phyloP scores from a whole-genome alignment of 2,329 filamentous ascomycete genomes.

The Cladosporium cucumerinum region DNA sequence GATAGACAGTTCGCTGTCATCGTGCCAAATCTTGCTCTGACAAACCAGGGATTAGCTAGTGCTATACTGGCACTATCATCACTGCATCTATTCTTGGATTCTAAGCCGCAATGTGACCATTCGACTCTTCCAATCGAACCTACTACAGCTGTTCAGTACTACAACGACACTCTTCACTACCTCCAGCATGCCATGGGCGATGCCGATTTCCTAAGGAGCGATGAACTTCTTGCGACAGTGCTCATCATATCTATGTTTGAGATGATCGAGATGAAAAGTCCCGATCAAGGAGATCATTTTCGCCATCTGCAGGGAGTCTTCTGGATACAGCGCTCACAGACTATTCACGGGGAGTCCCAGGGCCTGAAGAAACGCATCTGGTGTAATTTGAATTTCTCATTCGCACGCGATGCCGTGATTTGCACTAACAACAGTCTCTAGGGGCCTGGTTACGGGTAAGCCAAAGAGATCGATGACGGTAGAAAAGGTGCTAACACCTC shows the following conservation, averaged over 20 bases:
- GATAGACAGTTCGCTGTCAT: slow-evolving; percentile 34
- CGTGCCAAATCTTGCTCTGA: slow-evolving; percentile 40
- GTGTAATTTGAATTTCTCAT: slow-evolving; percentile 38
- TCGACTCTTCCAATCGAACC: slow-evolving; percentile 19
- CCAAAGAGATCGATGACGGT: neutral
- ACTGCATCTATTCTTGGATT: slow-evolving; percentile 45
- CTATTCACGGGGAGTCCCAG: slow-evolving; percentile 55
- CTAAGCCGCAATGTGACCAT: slow-evolving; percentile 19
- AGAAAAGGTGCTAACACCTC: slow-evolving; percentile 35
- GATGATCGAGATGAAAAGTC: slow-evolving; percentile 46
- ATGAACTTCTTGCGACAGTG: slow-evolving; percentile 56
- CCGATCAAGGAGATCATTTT: slow-evolving; percentile 36
- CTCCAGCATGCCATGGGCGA: slow-evolving; percentile 56
- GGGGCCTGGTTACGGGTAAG: slow-evolving; percentile 1
- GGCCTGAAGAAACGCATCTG: slow-evolving; percentile 55
- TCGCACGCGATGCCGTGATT: slow-evolving; percentile 34
- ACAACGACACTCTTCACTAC: slow-evolving; percentile 59
- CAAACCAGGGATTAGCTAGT: slow-evolving; percentile 54
- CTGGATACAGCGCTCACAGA: slow-evolving; percentile 58
- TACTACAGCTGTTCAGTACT: slow-evolving; percentile 47
- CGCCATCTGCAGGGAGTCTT: slow-evolving; percentile 60
- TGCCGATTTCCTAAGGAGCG: slow-evolving; percentile 52
- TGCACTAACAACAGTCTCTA: neutral
- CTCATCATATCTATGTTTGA: slow-evolving; percentile 61
- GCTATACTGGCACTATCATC: slow-evolving; percentile 55